Percentiles rank a stretch among this genome's conserved stretches.
phyloP scores from a whole-genome alignment of 345 rosid species.

The Pugionium dolabratum region DNA sequence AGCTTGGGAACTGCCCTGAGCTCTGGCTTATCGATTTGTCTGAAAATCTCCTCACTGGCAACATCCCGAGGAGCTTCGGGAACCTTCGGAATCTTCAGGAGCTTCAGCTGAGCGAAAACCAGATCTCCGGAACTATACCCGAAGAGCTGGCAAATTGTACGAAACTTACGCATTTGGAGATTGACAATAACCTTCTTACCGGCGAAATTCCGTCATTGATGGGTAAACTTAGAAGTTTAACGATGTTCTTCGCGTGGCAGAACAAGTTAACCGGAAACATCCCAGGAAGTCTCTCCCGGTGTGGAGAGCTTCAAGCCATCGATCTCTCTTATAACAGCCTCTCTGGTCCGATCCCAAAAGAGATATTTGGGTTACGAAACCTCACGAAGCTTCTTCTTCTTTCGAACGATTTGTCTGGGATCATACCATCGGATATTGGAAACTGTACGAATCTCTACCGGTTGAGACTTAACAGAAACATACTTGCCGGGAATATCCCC shows the following conservation, averaged over 20 bases:
- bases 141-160: conserved; percentile 55
- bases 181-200: conserved; percentile 76
- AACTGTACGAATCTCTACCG: conserved; percentile 67
- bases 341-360: conserved; percentile 72
- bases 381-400: conserved; percentile 81
- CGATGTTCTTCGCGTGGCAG: conserved; percentile 78
- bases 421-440: conserved; percentile 65
- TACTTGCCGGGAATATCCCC: conserved; percentile 61
- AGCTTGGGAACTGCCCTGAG: conserved; percentile 64
- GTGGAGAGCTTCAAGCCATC: conserved; percentile 69
- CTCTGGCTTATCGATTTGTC: conserved; percentile 66
- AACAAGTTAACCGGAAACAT: conserved; percentile 77
- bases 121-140: conserved; percentile 78
- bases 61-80: conserved; percentile 65
- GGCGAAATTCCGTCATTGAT: conserved; percentile 72
- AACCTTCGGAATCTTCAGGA: conserved; percentile 57
- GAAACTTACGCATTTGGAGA: conserved; percentile 65
- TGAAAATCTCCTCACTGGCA: conserved; percentile 72
- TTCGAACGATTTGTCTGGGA: conserved; percentile 69
- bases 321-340: conserved; percentile 76
- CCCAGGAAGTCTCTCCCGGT: conserved; percentile 60
- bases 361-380: conserved; percentile 60
- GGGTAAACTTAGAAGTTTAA: conserved; percentile 58
- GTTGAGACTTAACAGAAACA: conserved; percentile 63
- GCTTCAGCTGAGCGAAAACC: conserved; percentile 75